Percentiles rank a stretch among this genome's conserved stretches.
These are phyloP conservation scores for Arthrobotrys pseudoclavata DNA, from an alignment of 2,329 filamentous ascomycete genomes.

Conservation along the genomic window DNA sequence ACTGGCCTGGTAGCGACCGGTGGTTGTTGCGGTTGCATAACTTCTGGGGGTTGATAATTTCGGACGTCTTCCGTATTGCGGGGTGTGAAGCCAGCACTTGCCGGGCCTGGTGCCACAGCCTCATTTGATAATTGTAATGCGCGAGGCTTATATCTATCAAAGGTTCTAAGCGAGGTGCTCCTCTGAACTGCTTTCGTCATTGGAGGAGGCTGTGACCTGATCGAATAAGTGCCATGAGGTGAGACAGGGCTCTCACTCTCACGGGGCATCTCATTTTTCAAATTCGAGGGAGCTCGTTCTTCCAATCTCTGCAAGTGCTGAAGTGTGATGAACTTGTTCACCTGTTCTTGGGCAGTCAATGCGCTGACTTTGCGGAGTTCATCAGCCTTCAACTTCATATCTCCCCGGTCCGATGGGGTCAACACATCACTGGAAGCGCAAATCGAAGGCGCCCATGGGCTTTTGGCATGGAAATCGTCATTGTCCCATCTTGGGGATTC, in stretches of 20 bases:
- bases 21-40: constrained; percentile 23
- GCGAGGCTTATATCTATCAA: constrained; percentile 54
- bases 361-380: constrained; percentile 77
- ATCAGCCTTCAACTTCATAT: constrained; percentile 76
- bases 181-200: constrained; percentile 56
- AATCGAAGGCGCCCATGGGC: constrained; percentile 76
- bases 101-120: constrained; percentile 48
- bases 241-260: constrained; percentile 53
- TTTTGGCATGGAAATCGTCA: constrained; percentile 34
- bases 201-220: constrained; percentile 41
- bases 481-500: constrained; percentile 57
- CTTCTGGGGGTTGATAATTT: constrained; percentile 38
- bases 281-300: constrained; percentile 61
- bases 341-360: constrained; percentile 90
- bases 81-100: constrained; percentile 52
- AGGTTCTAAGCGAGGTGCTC: constrained; percentile 53
- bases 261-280: constrained; percentile 46
- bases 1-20: neutral
- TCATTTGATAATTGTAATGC: constrained; percentile 52
- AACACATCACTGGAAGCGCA: constrained; percentile 93
- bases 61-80: constrained; percentile 50
- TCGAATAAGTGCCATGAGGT: constrained; percentile 40
- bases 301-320: constrained; percentile 75
- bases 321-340: constrained; percentile 89
- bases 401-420: constrained; percentile 74